Evolutionary conservation across 768 basidiomycete genomes (phyloP).

Genomic region (Naganishia kalamii): DNA sequence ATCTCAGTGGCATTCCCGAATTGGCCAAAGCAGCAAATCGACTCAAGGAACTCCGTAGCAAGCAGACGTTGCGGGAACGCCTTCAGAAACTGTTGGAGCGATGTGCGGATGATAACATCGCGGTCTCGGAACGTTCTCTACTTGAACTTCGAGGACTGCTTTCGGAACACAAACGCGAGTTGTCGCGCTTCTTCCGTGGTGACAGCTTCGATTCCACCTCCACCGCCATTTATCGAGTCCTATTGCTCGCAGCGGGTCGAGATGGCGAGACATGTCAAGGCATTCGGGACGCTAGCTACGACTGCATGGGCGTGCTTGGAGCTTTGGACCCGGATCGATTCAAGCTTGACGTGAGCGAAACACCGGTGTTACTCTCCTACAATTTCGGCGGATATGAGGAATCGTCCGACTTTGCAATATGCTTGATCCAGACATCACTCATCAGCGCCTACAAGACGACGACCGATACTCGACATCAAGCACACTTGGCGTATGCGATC

Average conservation of each 20-base stretch:
- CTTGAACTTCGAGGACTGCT: slow-evolving; percentile 69
- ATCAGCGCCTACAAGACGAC: slow-evolving; percentile 87
- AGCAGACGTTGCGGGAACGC: slow-evolving; percentile 55
- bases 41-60: slow-evolving; percentile 47
- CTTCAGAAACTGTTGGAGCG: slow-evolving; percentile 68
- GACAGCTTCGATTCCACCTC: slow-evolving; percentile 77
- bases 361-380: slow-evolving; percentile 62
- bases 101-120: slow-evolving; percentile 68
- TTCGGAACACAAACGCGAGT: slow-evolving; percentile 49
- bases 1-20: slow-evolving; percentile 66
- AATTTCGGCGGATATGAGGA: slow-evolving; percentile 78
- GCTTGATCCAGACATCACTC: slow-evolving; percentile 76
- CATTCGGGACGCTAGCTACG: slow-evolving; percentile 66
- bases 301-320: slow-evolving; percentile 85
- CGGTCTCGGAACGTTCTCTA: slow-evolving; percentile 67
- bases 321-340: slow-evolving; percentile 93
- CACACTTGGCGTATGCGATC: slow-evolving; percentile 78
- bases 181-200: slow-evolving; percentile 65
- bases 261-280: slow-evolving; percentile 70
- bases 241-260: slow-evolving; percentile 66
- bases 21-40: slow-evolving; percentile 39
- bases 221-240: slow-evolving; percentile 59
- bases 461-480: slow-evolving; percentile 87
- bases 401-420: slow-evolving; percentile 68
- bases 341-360: slow-evolving; percentile 59